Percentiles rank a stretch among this genome's conserved stretches.
Evolutionary conservation across 768 basidiomycete species (phyloP).

Genomic region (Rhizopogon vinicolor): DNA sequence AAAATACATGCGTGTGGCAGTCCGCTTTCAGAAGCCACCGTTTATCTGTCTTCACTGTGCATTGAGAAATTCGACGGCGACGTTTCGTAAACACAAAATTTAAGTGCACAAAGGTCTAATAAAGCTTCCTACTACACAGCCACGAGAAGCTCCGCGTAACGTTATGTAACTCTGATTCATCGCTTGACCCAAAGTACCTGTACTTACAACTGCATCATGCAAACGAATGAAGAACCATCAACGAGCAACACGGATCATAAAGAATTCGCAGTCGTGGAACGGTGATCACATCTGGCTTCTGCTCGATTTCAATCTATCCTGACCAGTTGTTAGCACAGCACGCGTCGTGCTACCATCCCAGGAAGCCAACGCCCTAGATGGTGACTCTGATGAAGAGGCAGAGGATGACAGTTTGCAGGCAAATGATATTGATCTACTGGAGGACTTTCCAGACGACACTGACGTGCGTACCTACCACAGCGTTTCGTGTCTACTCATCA

Average conservation of each 20-base stretch:
- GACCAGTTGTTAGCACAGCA: slow-evolving; percentile 25
- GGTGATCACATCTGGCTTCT: slow-evolving; percentile 11
- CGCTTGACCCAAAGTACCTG: too few species aligned
- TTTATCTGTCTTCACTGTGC: not conserved
- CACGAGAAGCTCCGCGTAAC: not conserved
- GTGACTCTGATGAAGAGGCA: slow-evolving; percentile 32
- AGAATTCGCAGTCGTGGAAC: slow-evolving; percentile 19
- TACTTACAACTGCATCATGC: not conserved
- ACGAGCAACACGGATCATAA: slow-evolving; percentile 12
- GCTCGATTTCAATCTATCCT: slow-evolving; percentile 5
- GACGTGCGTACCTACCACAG: slow-evolving; percentile 47
- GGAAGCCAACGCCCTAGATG: slow-evolving; percentile 10
- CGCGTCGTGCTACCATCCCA: slow-evolving; percentile 43
- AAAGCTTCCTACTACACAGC: not conserved
- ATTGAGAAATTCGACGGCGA: too few species aligned
- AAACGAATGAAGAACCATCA: slow-evolving; percentile 1
- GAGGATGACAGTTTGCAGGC: slow-evolving; percentile 35
- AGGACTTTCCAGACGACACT: slow-evolving; percentile 78
- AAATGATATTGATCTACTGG: slow-evolving; percentile 62
- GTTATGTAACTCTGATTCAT: not conserved
- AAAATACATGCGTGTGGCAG: too few species aligned
- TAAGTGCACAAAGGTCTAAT: too few species aligned
- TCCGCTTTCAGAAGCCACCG: too few species aligned
- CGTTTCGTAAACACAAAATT: too few species aligned
- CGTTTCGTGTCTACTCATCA: not conserved